Evolutionary conservation across 306 rosid genomes (phyloP), one percentile per base, ranked within the genome.

Genomic region (Castanospermum australe): DNA sequence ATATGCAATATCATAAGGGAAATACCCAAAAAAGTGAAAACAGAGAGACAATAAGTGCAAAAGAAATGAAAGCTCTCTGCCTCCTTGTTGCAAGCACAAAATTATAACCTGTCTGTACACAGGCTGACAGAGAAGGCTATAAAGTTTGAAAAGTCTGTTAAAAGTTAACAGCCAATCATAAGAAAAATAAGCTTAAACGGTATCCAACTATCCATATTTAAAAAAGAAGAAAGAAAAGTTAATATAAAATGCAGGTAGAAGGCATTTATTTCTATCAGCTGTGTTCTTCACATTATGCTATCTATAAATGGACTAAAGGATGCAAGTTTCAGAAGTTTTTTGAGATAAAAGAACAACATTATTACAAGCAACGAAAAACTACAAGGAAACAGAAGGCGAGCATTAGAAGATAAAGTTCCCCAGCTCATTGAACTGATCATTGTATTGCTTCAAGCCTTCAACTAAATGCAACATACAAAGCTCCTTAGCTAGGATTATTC

Each of bases 1-100:
- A 62, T 38, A 69, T 61, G 71, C 60, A 83, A 81, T 63, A 81
- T 56, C 66, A 71, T 17, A 56, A 36, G 30, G 30, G 28, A 66
- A 62, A 79, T 21, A 41, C 54, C 78, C 15, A 67, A 45, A 32
- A 67, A 63, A 30, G 75, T 50, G 54, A 77, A 73, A 18, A 8
- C 0, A 67, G 21, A 52, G 20, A 61, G 36, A 73, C 32, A 75
- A 57, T 3, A 63, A 56, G 48, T 38, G 79, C 68, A 71, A 35
- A 78, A 72, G 39, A 50, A 73, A 61, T 70, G 32, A 75, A 77
- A 45, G 35, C 59, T 30, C 18, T 39, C 63, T 47, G 6, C 48
- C 41, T 22, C 79, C 30, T 28, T 17, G 71, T 64, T 32, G 66
- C 50, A 63, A 78, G 11, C 70, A 57, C 42, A 54, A 64, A 38